Evolutionary conservation across 2,329 filamentous ascomycete genomes (phyloP).

Genomic region (Pseudogymnoascus pannorum): DNA sequence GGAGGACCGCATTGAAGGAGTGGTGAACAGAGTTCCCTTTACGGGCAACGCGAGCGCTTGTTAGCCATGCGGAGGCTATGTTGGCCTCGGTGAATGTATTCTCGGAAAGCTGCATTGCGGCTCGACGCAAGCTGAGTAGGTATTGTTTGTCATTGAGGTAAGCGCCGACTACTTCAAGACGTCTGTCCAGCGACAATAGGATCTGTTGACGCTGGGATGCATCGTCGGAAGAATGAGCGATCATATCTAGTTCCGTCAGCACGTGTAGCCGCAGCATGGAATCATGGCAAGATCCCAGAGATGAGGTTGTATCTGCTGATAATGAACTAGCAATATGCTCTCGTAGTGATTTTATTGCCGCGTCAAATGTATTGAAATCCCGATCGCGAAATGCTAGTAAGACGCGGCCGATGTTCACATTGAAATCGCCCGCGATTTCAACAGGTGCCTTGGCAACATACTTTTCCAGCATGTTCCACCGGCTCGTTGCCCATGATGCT

Average conservation of each 20-base stretch:
- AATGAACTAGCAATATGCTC: constrained; percentile 66
- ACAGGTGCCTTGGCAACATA: constrained; percentile 50
- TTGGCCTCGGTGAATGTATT: constrained; percentile 63
- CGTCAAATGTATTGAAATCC: constrained; percentile 44
- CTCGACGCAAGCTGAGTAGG: constrained; percentile 74
- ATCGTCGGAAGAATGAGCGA: constrained; percentile 46
- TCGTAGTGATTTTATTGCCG: constrained; percentile 57
- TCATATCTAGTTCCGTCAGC: constrained; percentile 76
- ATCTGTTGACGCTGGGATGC: constrained; percentile 34
- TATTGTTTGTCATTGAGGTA: constrained; percentile 94
- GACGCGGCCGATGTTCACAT: constrained; percentile 67
- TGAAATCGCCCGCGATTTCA: constrained; percentile 58
- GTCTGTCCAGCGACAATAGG: constrained; percentile 56
- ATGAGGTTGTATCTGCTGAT: constrained; percentile 69
- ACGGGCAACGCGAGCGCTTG: constrained; percentile 75
- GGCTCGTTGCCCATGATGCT: constrained; percentile 81
- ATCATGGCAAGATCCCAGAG: constrained; percentile 77
- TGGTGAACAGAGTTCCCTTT: constrained; percentile 79
- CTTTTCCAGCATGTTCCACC: constrained; percentile 67
- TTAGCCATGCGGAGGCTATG: constrained; percentile 77
- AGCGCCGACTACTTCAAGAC: constrained; percentile 83
- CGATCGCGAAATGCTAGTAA: constrained; percentile 52
- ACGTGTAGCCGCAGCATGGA: constrained; percentile 81
- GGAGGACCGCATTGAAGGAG: constrained; percentile 88
- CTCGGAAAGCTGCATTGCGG: constrained; percentile 74